Evolutionary conservation across 2,329 filamentous ascomycete species (phyloP), one percentile per base, ranked within the genome.

Genomic region (Scedosporium minutisporum): DNA sequence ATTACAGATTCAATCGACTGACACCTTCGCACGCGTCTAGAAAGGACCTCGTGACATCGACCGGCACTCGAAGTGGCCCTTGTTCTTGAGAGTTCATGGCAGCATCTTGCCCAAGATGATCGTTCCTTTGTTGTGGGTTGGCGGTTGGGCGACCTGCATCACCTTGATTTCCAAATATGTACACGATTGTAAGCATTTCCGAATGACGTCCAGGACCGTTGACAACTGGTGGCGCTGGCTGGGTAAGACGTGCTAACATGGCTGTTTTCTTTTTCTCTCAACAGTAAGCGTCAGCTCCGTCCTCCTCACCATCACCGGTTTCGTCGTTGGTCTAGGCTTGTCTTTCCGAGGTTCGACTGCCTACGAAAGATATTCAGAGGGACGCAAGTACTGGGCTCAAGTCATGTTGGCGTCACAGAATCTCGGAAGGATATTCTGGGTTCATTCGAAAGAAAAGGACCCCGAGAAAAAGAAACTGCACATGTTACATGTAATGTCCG

Each of bases 371-470:
- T 87, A 86, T 70, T 79, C 78, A 46, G 86, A 88, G 65, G 86
- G 86, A 42, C 79, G 86, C 44, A 84, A 84, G 67, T 84, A 80
- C 68, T 88, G 85, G 84, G 78, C 84, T 1, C 77, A 82, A 62
- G 76, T 87, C 67, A 84, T 80, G 62, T 78, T 81, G 72, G 87
- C 88, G 69, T 76, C 80, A 69, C 78, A 91, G 76, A 76, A 86
- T 71, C 78, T 96, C 68, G 89, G 85, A 68, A 85, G 93, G 21
- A 80, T 90, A 7, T 90, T 95, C 70, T 97, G 93, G 93, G 81
- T 96, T 42, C 89, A 96, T 68, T 44, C 64, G 41, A 63, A 58
- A 27, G 63, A 64, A 46, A 63, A n/a, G 4, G 59, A 65, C 44
- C 61, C 63, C 23, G 61, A 61, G 18, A n/a, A 41, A 38, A 59